Evolutionary conservation across 116 monocot genomes (phyloP).

Genomic region (Posidonia oceanica): DNA sequence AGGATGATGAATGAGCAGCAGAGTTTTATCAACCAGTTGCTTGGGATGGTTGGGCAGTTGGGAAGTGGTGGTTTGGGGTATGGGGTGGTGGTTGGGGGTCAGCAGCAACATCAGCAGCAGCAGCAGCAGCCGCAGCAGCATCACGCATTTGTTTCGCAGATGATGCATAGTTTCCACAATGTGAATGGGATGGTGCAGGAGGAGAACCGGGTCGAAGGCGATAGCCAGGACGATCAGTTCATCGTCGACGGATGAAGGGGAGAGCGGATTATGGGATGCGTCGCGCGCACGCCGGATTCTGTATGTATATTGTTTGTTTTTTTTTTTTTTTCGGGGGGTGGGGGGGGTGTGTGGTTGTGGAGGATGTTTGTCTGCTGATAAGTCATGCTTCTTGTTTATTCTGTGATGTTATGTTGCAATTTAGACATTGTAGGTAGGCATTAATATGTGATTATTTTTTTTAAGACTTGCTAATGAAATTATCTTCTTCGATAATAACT

Average conservation of each 20-base stretch:
- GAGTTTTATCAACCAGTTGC: conserved; percentile 12
- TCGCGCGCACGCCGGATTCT: too few species aligned
- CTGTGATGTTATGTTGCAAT: too few species aligned
- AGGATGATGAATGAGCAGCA: conserved; percentile 31
- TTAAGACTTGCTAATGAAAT: too few species aligned
- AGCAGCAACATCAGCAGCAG: conserved; percentile 3
- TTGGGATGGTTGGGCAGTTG: conserved; percentile 16
- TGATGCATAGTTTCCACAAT: conserved; percentile 26
- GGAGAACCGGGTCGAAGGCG: conserved; percentile 17
- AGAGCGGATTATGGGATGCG: too few species aligned
- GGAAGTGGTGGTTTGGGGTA: background rate
- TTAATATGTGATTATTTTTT: too few species aligned
- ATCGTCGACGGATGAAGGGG: conserved; percentile 15
- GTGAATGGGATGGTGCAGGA: conserved; percentile 3
- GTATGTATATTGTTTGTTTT: too few species aligned
- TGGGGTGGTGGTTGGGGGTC: conserved; percentile 4
- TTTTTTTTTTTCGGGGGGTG: too few species aligned
- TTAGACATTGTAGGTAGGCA: too few species aligned
- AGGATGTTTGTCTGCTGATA: too few species aligned
- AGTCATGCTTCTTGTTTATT: too few species aligned
- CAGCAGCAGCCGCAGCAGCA: background rate
- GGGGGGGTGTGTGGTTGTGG: too few species aligned
- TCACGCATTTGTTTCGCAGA: conserved; percentile 15
- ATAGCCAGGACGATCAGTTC: conserved; percentile 34
- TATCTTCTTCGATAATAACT: too few species aligned